phyloP scores from a whole-genome alignment of 148 eudicot genomes.

The Drosera capensis region DNA sequence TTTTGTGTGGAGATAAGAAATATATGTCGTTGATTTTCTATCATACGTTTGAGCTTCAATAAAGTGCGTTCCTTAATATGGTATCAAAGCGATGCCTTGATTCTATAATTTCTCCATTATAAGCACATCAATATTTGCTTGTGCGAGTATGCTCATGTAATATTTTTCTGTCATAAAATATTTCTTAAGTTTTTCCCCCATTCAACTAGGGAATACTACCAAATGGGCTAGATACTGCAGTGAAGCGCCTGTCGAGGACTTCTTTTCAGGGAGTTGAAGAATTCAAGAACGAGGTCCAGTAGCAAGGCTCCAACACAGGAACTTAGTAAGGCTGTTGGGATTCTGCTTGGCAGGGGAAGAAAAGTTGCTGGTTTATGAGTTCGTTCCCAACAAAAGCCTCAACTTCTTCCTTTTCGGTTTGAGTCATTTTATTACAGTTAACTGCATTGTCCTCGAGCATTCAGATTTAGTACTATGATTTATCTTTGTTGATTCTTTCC shows the following conservation, averaged over 20 bases:
- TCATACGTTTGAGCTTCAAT: too few species aligned
- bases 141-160: too few species aligned
- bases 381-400: slow-evolving; percentile 1
- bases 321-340: slow-evolving; percentile 14
- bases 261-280: slow-evolving; percentile 8
- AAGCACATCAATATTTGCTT: too few species aligned
- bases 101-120: too few species aligned
- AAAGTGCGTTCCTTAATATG: too few species aligned
- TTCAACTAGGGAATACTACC: slow-evolving; percentile 8
- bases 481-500: too few species aligned
- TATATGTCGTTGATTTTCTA: too few species aligned
- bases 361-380: too few species aligned
- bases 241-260: slow-evolving; percentile 10
- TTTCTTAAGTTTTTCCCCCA: not conserved
- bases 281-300: slow-evolving; percentile 14
- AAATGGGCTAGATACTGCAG: slow-evolving; percentile 10
- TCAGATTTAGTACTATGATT: too few species aligned
- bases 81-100: too few species aligned
- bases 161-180: not conserved
- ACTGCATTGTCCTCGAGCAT: not conserved
- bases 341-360: too few species aligned
- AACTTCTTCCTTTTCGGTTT: not conserved
- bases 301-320: slow-evolving; percentile 15
- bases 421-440: not conserved
- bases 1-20: not conserved